Base-by-base conservation (phyloP, 345 rosid species). In the Erodium maritimum region DNA sequence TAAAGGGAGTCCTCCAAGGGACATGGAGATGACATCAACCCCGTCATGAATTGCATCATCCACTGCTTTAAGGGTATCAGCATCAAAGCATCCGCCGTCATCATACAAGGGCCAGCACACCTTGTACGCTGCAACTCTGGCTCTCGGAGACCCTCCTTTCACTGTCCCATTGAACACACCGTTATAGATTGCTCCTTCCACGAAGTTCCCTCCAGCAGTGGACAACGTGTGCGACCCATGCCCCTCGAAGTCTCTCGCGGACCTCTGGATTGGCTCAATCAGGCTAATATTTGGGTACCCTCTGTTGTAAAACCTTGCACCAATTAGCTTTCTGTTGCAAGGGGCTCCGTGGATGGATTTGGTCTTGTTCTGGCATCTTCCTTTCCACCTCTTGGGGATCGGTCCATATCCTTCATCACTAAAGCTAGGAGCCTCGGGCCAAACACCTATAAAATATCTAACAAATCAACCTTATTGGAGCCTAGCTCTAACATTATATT, bases 141-240 rank as follows among this genome's bases (percentile, higher is more conserved):
- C 88, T 20, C 46, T 61, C 10, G 88, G 88, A 1, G 88, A 67
- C 37, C 85, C 88, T 1, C 88, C 88, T 52, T 69, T 80, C 4
- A 78, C 79, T 0, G 83, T 80, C 50, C 81, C 85, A 0, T 63
- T 69, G 17, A 52, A 78, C 0, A 61, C 13, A 0, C 78, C 77
- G 2, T 58, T 50, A 9, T 73, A 25, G 34, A 33, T 79, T 5
- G 71, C 82, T 12, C 71, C 74, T 0, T 57, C 59, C 21, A 76
- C 80, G 7, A 73, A 83, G 59, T 69, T 68, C 19, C 86, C 84
- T 0, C 61, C 84, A 0, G 79, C 80, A 0, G 79, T 83, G 1
- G 86, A 75, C 12, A 81, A 61, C 0, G 89, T 80, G 69, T 83
- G 89, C 2, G 73, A 66, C 21, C 86, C 89, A 9, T 83, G 89